These are phyloP conservation scores for Daldinia sp. DNA, from an alignment of 2,329 filamentous ascomycete species.

Conservation along the genomic window DNA sequence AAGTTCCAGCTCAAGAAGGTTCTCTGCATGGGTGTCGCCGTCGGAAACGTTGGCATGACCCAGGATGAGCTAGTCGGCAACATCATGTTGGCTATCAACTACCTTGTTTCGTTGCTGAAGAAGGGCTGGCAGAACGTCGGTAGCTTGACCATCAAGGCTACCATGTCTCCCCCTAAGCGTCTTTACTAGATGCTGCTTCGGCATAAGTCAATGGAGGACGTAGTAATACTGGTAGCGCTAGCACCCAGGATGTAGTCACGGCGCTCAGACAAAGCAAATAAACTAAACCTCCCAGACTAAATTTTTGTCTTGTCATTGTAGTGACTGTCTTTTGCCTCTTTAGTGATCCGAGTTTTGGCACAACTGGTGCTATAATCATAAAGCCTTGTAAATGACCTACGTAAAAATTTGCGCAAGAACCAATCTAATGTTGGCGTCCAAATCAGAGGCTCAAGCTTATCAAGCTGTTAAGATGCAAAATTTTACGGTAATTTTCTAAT, in stretches of 20 bases:
- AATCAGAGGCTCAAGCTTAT: not conserved
- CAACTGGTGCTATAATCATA: not conserved
- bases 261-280: conserved; percentile 42
- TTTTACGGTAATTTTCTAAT: not conserved
- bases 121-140: conserved; percentile 99
- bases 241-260: conserved; percentile 31
- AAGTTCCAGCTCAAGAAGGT: conserved; percentile 99
- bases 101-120: conserved; percentile 99
- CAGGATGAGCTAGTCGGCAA: conserved; percentile 96
- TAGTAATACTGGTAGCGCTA: conserved; percentile 46
- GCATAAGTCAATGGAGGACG: conserved; percentile 46
- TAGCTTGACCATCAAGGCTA: conserved; percentile 99
- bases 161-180: conserved; percentile 98
- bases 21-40: conserved; percentile 98
- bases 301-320: not conserved
- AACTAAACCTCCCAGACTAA: conserved; percentile 45
- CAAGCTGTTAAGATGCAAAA: not conserved
- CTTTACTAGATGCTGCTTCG: conserved; percentile 78
- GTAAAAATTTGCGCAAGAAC: not conserved
- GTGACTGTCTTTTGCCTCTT: not conserved
- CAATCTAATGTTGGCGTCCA: not conserved
- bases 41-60: conserved; percentile 98
- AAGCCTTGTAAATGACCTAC: not conserved
- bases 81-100: conserved; percentile 99
- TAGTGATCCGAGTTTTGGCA: not conserved